These are phyloP conservation scores for Mortierella sp. DNA, from an alignment of 371 early-diverging fungal species.

Conservation along the genomic window DNA sequence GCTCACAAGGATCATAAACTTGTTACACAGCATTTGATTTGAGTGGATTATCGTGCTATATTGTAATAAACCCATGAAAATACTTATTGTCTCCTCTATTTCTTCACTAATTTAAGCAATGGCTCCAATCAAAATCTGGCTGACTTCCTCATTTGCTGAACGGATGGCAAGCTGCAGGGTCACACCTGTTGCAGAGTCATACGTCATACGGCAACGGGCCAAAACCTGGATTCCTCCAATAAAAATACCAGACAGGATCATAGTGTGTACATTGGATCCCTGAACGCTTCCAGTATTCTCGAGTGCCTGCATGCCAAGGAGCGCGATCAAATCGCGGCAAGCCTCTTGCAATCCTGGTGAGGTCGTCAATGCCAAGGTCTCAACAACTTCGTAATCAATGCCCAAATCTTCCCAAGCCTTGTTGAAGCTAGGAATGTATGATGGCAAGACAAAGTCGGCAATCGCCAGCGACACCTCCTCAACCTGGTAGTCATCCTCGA, in stretches of 20 bases:
- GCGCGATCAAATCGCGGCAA: slow-evolving; percentile 60
- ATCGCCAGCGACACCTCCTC: slow-evolving; percentile 89
- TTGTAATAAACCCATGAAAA: too few species aligned
- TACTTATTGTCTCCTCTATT: too few species aligned
- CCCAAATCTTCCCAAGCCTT: slow-evolving; percentile 85
- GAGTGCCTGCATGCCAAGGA: slow-evolving; percentile 89
- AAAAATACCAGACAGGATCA: slow-evolving; percentile 89
- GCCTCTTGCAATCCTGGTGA: slow-evolving; percentile 69
- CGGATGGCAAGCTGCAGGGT: slow-evolving; percentile 93
- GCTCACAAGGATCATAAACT: too few species aligned
- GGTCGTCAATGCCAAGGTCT: slow-evolving; percentile 88
- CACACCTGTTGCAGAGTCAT: slow-evolving; percentile 83
- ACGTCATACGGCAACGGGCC: slow-evolving; percentile 91
- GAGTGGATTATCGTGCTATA: too few species aligned
- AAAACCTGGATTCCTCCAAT: slow-evolving; percentile 82
- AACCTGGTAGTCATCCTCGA: slow-evolving; percentile 94
- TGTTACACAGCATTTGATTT: too few species aligned
- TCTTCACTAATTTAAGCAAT: slow-evolving; percentile 64
- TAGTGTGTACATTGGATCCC: slow-evolving; percentile 86
- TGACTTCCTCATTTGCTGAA: slow-evolving; percentile 74
- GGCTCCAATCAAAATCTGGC: slow-evolving; percentile 80
- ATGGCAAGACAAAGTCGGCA: slow-evolving; percentile 93
- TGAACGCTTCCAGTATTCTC: slow-evolving; percentile 80
- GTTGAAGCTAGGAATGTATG: slow-evolving; percentile 79
- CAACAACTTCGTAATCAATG: slow-evolving; percentile 77